Base-by-base conservation (phyloP, 2,329 filamentous ascomycete species). In the Fusarium sp. region DNA sequence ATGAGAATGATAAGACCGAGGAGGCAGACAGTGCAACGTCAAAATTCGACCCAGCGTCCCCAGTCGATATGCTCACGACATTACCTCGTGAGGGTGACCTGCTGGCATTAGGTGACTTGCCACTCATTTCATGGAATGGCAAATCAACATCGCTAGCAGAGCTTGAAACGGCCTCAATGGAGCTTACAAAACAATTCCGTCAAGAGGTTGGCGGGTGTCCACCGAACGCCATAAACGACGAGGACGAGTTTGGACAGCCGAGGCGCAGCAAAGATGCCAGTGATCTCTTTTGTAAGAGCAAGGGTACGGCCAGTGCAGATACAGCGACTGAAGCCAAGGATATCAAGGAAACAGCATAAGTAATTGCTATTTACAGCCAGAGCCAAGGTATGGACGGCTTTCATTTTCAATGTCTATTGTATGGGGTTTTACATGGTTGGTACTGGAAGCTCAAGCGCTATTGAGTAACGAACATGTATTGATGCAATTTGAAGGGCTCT, bases 61-160 rank as follows among this genome's bases (percentile, higher is more conserved):
- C 80, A 22, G 73, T 84, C 4, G 79, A 83, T 20, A 83, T 90
- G 45, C 79, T 92, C 8, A 85, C 85, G 32, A 87, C 85, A 28
- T 83, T 87, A 48, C 85, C 85, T 32, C 81, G 78, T 48, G 82
- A 81, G 2, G 87, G 86, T 1, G 72, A 80, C 1, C 79, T 91
- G 45, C 80, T 84, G 17, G 77, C 83, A 20, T 80, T 89, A 45
- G 74, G 82, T 39, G 81, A 85, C 61, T 78, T 92, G 56, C 90
- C 93, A 2, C 76, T 93, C 12, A 77, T 97, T 22, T 85, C 88
- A 4, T 93, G 91, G 87, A 86, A 91, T 32, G 94, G 94, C 3
- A 82, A 84, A 26, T 73, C 77, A n/a, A 81, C 85, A 17, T 81
- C 80, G 5, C 72, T 83, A 3, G 79, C 77, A 9, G 83, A 84